These are phyloP conservation scores for Castanea sativa DNA, from an alignment of 306 rosid species.

Conservation along the genomic window DNA sequence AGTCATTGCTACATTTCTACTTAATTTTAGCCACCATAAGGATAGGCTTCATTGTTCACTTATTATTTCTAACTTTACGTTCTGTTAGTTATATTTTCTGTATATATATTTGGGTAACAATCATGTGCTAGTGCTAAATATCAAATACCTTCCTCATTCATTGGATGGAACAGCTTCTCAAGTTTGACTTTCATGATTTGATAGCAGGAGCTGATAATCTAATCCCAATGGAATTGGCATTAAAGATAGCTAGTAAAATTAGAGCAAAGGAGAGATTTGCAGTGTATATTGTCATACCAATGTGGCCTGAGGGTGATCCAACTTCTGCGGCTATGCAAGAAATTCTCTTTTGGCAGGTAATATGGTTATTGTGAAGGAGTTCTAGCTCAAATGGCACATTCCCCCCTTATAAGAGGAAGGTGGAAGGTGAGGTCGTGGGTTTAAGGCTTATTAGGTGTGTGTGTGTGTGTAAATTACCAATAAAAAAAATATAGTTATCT, in stretches of 20 bases:
- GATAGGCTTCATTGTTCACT: not conserved
- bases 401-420: too few relatives aligned
- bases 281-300: conserved; percentile 72
- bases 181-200: conserved; percentile 22
- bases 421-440: too few relatives aligned
- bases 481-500: not conserved
- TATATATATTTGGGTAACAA: not conserved
- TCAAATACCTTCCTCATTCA: not conserved
- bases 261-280: conserved; percentile 86
- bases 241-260: conserved; percentile 82
- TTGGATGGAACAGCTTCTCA: conserved; percentile 12
- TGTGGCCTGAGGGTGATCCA: conserved; percentile 99
- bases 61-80: not conserved
- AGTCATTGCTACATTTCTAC: not conserved
- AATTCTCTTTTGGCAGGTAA: conserved; percentile 98
- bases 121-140: conserved; percentile 2
- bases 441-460: too few relatives aligned
- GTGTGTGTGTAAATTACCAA: too few relatives aligned
- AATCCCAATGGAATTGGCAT: conserved; percentile 93
- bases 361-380: not conserved
- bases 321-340: conserved; percentile 74
- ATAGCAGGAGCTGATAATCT: conserved; percentile 96
- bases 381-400: too few relatives aligned
- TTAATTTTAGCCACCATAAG: not conserved
- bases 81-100: conserved; percentile 11